These are phyloP conservation scores for Lyophyllum atratum DNA, from an alignment of 768 basidiomycete genomes.

Conservation along the genomic window DNA sequence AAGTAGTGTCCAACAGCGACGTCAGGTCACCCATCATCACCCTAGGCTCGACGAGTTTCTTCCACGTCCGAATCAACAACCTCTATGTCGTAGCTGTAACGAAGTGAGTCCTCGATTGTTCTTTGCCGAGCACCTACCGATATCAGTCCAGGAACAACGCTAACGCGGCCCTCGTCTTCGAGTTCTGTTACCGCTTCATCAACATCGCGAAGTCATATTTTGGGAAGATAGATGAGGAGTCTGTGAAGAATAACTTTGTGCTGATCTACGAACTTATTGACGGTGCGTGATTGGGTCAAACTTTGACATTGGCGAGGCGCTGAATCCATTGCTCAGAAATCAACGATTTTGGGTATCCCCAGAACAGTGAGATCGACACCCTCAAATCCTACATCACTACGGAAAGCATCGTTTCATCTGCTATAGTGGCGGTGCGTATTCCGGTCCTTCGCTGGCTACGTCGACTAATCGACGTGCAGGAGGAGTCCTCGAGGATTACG, in stretches of 20 bases:
- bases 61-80: constrained; percentile 95
- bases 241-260: constrained; percentile 99
- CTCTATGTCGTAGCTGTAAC: constrained; percentile 95
- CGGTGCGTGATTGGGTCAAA: constrained; percentile 51
- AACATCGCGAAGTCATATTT: constrained; percentile 95
- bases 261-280: constrained; percentile 98
- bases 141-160: constrained; percentile 75
- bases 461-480: constrained; percentile 46
- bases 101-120: constrained; percentile 56
- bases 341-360: constrained; percentile 98
- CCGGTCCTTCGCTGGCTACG: neutral
- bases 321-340: constrained; percentile 59
- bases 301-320: neutral
- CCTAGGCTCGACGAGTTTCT: constrained; percentile 97
- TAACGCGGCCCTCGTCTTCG: constrained; percentile 96
- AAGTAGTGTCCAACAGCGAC: constrained; percentile 97
- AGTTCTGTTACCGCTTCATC: constrained; percentile 96
- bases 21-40: constrained; percentile 97
- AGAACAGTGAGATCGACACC: constrained; percentile 98
- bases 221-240: constrained; percentile 97
- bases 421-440: constrained; percentile 73
- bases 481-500: constrained; percentile 97
- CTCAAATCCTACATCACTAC: constrained; percentile 98
- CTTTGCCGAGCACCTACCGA: constrained; percentile 2
- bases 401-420: constrained; percentile 87